Conservation (phyloP, 768 basidiomycete species). For the Xerocomus spinulosus region DNA sequence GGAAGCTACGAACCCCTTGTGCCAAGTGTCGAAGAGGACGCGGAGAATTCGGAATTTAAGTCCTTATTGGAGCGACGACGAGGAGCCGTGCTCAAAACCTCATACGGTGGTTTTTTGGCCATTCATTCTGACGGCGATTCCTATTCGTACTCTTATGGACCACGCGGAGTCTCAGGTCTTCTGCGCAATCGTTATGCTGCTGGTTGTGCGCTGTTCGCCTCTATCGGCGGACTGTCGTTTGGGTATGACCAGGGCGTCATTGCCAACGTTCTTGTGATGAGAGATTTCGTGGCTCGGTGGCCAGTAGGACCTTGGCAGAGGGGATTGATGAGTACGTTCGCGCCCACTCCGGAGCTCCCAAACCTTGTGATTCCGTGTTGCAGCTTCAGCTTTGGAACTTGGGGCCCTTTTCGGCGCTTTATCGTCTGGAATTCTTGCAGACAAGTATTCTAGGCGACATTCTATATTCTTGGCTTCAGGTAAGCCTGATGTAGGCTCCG, state of each 20-base stretch:
- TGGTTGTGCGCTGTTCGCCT: conserved; percentile 68
- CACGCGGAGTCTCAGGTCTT: conserved; percentile 61
- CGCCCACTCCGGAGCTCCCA: not conserved
- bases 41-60: conserved; percentile 11
- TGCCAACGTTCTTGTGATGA: conserved; percentile 82
- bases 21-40: conserved; percentile 9
- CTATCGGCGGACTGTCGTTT: conserved; percentile 73
- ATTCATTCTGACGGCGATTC: conserved; percentile 22
- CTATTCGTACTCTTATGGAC: conserved; percentile 72
- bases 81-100: conserved; percentile 19
- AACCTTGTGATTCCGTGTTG: not conserved
- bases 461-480: conserved; percentile 67
- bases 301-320: conserved; percentile 68
- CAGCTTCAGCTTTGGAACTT: conserved; percentile 75
- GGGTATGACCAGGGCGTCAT: conserved; percentile 87
- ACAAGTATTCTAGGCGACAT: conserved; percentile 59
- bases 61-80: conserved; percentile 16
- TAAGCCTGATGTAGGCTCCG: conserved; percentile 29
- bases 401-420: conserved; percentile 78
- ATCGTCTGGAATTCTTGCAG: conserved; percentile 60
- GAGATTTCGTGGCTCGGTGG: conserved; percentile 64
- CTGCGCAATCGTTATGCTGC: conserved; percentile 60
- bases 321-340: conserved; percentile 66
- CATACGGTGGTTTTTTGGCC: conserved; percentile 25
- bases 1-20: conserved; percentile 15